Base-by-base conservation (phyloP, 106 monocot species). In the Dendrobium officinale region DNA sequence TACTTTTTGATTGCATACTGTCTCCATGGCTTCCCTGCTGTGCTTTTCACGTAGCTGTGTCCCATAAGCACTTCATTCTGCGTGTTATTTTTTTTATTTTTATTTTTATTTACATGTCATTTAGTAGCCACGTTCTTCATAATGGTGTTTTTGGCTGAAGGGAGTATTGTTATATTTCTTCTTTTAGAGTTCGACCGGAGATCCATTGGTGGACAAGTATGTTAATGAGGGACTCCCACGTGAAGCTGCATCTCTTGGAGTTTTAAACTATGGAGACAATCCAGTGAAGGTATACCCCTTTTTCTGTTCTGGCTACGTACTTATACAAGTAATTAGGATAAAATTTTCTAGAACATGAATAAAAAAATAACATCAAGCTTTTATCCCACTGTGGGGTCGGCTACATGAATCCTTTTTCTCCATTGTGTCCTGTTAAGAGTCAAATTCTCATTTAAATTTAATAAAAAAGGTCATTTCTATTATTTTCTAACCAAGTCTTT, bases 181-280 rank as follows among this genome's bases (percentile, higher is more conserved):
- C 8, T 56, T 33, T 40, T 26, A 78, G 78, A 58, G 5, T 59
- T 78, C 78, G 4, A 78, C 78, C 1, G 88, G 93, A 75, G 95
- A 99, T 88, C 88, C 95, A 72, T 75, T 87, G 43, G 91, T 98
- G 77, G 87, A 93, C 47, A 98, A 93, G 78, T 99, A 95, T 82
- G 86, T 91, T 40, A 77, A 87, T 8, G 83, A 86, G 45, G 95
- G 92, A 64, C 88, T 93, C 84, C 75, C 86, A 43, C 91, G 88
- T 27, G 98, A 99, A 86, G 89, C 98, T 72, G 93, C 91, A 13
- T 85, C 94, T 42, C 83, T 95, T 80, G 98, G 92, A 66, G 91
- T 99, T 81, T 73, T 85, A 19, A 95, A 93, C 75, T 99, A 88
- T 75, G 98, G 98, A 73, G 98, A 99, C 59, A 90, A 99, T 79